A percentile compares a stretch with the other conserved stretches of the same genome.
phyloP scores from a whole-genome alignment of 768 basidiomycete species.

The Peribolospora baueri region DNA sequence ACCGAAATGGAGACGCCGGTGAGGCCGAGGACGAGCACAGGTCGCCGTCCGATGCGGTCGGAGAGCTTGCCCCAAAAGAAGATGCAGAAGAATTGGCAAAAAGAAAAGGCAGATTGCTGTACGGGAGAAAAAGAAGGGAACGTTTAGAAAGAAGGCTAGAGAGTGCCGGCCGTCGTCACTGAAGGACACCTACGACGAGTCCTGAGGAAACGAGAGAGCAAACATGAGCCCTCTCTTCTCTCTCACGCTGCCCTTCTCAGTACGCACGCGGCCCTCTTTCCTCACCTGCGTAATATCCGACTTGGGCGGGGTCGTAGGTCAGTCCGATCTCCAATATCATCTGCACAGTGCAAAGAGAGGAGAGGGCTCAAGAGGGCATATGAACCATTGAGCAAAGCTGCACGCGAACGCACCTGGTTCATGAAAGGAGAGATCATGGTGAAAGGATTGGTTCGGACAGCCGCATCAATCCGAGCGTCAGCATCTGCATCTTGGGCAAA shows the following conservation, averaged over 20 bases:
- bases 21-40: slow-evolving; percentile 10
- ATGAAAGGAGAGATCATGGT: slow-evolving; percentile 9
- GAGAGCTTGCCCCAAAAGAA: slow-evolving; percentile 12
- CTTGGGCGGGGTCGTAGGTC: neutral
- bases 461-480: slow-evolving; percentile 8
- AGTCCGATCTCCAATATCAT: neutral
- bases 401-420: neutral
- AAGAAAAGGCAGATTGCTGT: slow-evolving; percentile 7
- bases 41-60: slow-evolving; percentile 14
- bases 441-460: slow-evolving; percentile 9
- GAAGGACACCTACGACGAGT: neutral
- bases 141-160: too few species aligned
- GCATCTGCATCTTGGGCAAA: neutral
- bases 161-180: too few species aligned
- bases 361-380: too few species aligned
- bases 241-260: too few species aligned
- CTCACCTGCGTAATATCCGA: slow-evolving; percentile 1
- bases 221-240: too few species aligned
- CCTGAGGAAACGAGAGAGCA: neutral
- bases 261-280: too few species aligned
- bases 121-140: too few species aligned
- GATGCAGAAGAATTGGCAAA: slow-evolving; percentile 8
- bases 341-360: neutral
- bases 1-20: slow-evolving; percentile 8
- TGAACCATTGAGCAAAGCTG: neutral